These are phyloP conservation scores for Cyanidioschyzon merolae DNA, from an alignment of 23 red algal genomes.

Conservation along the genomic window DNA sequence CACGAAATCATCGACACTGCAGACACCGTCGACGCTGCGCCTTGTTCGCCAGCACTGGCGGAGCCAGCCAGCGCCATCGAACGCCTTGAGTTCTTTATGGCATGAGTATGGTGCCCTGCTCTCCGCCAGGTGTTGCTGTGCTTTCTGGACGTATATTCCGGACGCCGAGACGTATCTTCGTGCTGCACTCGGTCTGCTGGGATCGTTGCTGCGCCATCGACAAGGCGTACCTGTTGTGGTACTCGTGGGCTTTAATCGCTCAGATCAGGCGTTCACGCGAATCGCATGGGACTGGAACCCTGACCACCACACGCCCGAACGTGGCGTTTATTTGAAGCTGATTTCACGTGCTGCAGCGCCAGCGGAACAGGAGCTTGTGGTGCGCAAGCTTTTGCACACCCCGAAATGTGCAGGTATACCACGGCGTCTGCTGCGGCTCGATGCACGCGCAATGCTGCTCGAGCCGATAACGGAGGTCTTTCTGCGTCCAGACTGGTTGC, in stretches of 20 bases:
- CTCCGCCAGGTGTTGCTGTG: not conserved
- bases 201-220: not conserved
- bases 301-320: not conserved
- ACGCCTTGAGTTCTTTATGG: not conserved
- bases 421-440: not conserved
- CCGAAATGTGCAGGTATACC: not conserved
- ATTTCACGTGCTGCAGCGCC: not conserved
- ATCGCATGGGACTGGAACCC: not conserved
- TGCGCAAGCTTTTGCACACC: not conserved
- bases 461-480: not conserved
- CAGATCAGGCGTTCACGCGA: not conserved
- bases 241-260: not conserved
- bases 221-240: not conserved
- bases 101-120: not conserved
- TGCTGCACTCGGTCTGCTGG: not conserved
- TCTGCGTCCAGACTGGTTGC: not conserved
- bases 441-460: not conserved
- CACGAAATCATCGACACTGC: too few relatives aligned
- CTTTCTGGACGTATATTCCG: not conserved
- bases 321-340: not conserved
- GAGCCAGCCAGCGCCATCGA: not conserved
- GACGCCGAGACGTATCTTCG: not conserved
- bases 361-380: not conserved
- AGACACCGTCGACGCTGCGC: too few relatives aligned
- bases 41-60: too few relatives aligned